These are phyloP conservation scores for Hemileccinum impolitum DNA, from an alignment of 768 basidiomycete species.

Conservation along the genomic window DNA sequence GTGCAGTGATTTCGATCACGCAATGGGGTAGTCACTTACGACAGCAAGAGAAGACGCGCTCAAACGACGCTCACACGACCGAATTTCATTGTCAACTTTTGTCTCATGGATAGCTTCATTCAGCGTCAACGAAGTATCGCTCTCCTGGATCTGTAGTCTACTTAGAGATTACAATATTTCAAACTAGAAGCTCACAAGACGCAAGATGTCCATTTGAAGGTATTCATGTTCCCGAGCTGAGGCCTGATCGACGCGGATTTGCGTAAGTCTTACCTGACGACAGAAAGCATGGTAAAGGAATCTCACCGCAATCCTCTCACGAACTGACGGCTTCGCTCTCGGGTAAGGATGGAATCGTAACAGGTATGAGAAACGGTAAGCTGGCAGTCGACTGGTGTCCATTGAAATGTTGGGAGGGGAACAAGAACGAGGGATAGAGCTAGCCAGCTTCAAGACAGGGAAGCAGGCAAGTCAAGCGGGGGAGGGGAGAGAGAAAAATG, in stretches of 20 bases:
- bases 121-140: background rate
- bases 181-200: slow-evolving; percentile 5
- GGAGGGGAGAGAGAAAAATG: background rate
- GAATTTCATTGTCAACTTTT: background rate
- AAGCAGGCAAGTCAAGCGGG: slow-evolving; percentile 3
- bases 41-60: slow-evolving; percentile 22
- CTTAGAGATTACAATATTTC: background rate
- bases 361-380: slow-evolving; percentile 29
- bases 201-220: background rate
- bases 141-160: slow-evolving; percentile 10
- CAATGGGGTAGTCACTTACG: slow-evolving; percentile 12
- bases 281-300: background rate
- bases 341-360: slow-evolving; percentile 30
- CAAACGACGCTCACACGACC: slow-evolving; percentile 7
- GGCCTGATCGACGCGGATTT: slow-evolving; percentile 9
- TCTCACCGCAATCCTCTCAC: slow-evolving; percentile 26
- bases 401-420: slow-evolving; percentile 5
- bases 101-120: slow-evolving; percentile 8
- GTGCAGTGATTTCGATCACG: background rate
- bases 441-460: slow-evolving; percentile 1
- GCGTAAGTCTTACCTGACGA: slow-evolving; percentile 9
- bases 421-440: background rate
- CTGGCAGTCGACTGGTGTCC: slow-evolving; percentile 16
- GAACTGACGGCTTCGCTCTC: slow-evolving; percentile 17
- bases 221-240: background rate